Evolutionary conservation across 176 grass and related monocot genomes (phyloP).

Genomic region (Elaeis guineensis): DNA sequence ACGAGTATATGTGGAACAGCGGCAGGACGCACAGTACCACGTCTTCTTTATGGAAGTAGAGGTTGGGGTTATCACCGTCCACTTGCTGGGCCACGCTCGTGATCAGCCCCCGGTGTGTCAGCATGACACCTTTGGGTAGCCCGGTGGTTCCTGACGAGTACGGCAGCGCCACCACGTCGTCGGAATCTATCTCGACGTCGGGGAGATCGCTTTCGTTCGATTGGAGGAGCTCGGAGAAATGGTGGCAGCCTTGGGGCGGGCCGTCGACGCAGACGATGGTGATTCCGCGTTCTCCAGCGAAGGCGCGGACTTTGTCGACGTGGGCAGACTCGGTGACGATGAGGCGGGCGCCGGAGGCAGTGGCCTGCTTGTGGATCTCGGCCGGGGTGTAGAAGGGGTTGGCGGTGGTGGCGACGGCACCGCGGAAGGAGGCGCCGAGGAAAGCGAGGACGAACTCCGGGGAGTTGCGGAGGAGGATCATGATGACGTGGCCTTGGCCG

Average conservation of each 20-base stretch:
- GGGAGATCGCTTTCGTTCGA: neutral
- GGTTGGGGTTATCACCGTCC: constrained; percentile 89
- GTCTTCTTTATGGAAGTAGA: constrained; percentile 55
- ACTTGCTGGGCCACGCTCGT: constrained; percentile 79
- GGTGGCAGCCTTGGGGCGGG: constrained; percentile 1
- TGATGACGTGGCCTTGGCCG: constrained; percentile 5
- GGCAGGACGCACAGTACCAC: constrained; percentile 86
- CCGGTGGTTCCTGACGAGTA: constrained; percentile 94
- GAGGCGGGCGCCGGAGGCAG: constrained; percentile 2
- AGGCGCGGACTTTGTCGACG: constrained; percentile 3
- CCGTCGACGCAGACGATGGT: constrained; percentile 11
- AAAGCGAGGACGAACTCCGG: constrained; percentile 10
- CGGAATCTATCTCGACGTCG: constrained; percentile 27
- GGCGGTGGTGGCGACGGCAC: constrained; percentile 1
- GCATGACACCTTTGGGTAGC: constrained; percentile 90
- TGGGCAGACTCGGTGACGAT: neutral
- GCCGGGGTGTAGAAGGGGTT: neutral
- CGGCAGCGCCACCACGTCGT: constrained; percentile 69
- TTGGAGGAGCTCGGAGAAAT: neutral
- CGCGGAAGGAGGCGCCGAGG: constrained; percentile 4
- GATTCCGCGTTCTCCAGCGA: neutral
- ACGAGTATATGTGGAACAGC: constrained; percentile 91
- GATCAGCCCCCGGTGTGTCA: constrained; percentile 62
- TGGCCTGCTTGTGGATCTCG: neutral
- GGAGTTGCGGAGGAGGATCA: constrained; percentile 1